phyloP scores from a whole-genome alignment of 441 rosid genomes.

The Erodium moschatum region DNA sequence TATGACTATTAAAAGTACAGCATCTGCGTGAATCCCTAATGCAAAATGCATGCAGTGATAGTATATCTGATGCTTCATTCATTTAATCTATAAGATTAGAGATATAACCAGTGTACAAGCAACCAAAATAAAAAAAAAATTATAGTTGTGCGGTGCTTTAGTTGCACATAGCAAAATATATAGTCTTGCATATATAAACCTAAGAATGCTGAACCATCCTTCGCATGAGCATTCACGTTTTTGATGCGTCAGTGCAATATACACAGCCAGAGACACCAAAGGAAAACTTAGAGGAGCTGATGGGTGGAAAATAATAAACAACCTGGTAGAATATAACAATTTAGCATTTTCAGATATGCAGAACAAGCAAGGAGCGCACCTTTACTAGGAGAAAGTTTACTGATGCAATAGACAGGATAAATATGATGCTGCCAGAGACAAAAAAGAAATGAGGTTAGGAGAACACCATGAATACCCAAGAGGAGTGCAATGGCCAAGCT shows the following conservation, averaged over 20 bases:
- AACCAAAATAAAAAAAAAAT: no score
- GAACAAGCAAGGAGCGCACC: conserved; percentile 33
- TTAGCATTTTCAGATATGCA: background rate
- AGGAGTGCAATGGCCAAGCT: background rate
- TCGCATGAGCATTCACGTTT: background rate
- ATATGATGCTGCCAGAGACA: conserved; percentile 38
- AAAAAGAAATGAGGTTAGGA: conserved; percentile 14
- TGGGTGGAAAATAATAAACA: background rate
- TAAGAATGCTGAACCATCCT: background rate
- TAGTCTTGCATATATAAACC: background rate
- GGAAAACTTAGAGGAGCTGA: background rate
- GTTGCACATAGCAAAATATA: no score
- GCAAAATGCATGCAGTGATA: conserved; percentile 3
- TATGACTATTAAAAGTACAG: background rate
- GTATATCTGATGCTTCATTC: background rate
- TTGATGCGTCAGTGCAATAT: background rate
- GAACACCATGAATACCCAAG: conserved; percentile 15
- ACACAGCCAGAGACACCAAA: background rate
- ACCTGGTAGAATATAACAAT: background rate
- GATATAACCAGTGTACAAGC: background rate
- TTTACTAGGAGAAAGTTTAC: conserved; percentile 64
- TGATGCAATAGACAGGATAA: conserved; percentile 53
- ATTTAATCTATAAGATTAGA: background rate
- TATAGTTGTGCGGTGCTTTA: background rate
- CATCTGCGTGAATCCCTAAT: background rate